Base-by-base conservation (phyloP, 2,329 filamentous ascomycete genomes). In the Epichloe baconii region DNA sequence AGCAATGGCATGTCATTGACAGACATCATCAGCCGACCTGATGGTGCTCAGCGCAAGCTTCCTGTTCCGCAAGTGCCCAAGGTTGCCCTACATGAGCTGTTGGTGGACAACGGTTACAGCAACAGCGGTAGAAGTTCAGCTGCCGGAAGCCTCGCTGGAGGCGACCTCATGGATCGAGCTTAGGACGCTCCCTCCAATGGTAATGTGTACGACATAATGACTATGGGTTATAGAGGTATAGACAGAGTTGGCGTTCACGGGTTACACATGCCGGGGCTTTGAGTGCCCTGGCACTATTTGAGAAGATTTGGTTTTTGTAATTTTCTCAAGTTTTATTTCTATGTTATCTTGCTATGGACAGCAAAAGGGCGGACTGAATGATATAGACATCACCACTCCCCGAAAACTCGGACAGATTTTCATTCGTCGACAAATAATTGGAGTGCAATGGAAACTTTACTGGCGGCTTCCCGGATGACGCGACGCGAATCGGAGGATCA, bases 51-150 rank as follows among this genome's bases (percentile, higher is more conserved):
- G 70, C 77, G 91, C 60, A 97, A 97, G 68, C 75, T 97, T 17
- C 91, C 91, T 0, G 86, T 95, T 15, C 89, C 89, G 5, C 87
- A 91, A 68, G 79, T 90, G n/a, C 88, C 88, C 51, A 93, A 93
- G 67, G 85, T 95, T 43, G 86, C 86, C 2, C 84, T 94, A 5
- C 86, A 91, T 60, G 91, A 96, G 61, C 76, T 96, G 51, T 72
- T 95, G 53, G 84, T 84, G 55, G 76, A 80, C 1, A 77, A 72
- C 47, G 79, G 79, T 47, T 86, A 81, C 55, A 83, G 82, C 63
- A 76, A 78, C 47, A 90, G 86, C 55, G 86, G 86, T 50, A 82
- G 83, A 58, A 90, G 85, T 52, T 93, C 87, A 44, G 79, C 85
- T 42, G 81, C 78, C 44, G 88, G 83, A 62, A 95, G 88, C 58